A percentile compares a stretch with the other conserved stretches of the same genome.
Evolutionary conservation across 352 stramenopile species (phyloP).

Genomic region (Globisporangium splendens): DNA sequence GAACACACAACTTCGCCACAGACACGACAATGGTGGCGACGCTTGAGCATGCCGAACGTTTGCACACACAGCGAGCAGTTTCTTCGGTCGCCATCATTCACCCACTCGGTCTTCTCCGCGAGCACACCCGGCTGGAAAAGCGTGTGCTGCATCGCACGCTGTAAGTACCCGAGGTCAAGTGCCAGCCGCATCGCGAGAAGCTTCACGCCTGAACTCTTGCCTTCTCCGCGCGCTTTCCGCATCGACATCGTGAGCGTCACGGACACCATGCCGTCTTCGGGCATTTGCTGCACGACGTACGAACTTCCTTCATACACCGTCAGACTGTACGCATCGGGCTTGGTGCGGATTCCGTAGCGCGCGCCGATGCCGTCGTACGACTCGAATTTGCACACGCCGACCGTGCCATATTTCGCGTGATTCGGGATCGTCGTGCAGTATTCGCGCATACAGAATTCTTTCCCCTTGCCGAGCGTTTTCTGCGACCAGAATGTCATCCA

Average conservation of each 20-base stretch:
- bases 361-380: constrained; percentile 79
- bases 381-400: constrained; percentile 75
- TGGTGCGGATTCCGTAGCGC: constrained; percentile 65
- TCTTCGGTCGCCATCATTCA: constrained; percentile 68
- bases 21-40: constrained; percentile 82
- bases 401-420: constrained; percentile 53
- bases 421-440: constrained; percentile 64
- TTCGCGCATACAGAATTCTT: constrained; percentile 81
- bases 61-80: constrained; percentile 83
- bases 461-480: constrained; percentile 73
- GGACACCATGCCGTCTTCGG: constrained; percentile 56
- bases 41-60: constrained; percentile 75
- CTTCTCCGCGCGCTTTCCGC: constrained; percentile 72
- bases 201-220: constrained; percentile 68
- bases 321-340: constrained; percentile 72
- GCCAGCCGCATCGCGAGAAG: constrained; percentile 61
- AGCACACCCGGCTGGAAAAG: constrained; percentile 63
- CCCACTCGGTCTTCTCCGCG: constrained; percentile 71
- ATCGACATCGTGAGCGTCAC: constrained; percentile 78
- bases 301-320: constrained; percentile 75
- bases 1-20: constrained; percentile 87
- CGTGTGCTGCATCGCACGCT: constrained; percentile 64
- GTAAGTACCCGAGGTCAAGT: constrained; percentile 48
- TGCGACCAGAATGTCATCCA: constrained; percentile 77
- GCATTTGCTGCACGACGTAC: constrained; percentile 68